Conservation (phyloP, 371 early-diverging fungal genomes). For the Rhizopus stolonifer region DNA sequence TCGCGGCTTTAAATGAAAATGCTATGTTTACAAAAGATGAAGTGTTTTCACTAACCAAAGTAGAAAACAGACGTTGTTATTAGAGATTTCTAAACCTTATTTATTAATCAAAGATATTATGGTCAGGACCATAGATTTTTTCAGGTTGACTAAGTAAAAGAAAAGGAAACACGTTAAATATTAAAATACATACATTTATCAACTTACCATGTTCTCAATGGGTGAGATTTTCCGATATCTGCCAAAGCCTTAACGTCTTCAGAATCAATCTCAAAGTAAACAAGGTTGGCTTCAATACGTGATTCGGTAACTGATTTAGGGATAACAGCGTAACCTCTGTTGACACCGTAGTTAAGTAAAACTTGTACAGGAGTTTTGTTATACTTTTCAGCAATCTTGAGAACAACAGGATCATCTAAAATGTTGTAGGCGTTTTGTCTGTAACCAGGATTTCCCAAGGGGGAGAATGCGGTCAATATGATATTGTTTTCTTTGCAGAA, state of each 20-base stretch:
- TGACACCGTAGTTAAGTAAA: slow-evolving; percentile 74
- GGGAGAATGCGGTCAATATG: slow-evolving; percentile 44
- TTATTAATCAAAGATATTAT: slow-evolving; percentile 1
- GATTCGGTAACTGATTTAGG: slow-evolving; percentile 56
- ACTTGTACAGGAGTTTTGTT: slow-evolving; percentile 71
- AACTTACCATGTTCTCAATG: slow-evolving; percentile 28
- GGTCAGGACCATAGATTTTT: background rate
- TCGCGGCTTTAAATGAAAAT: too few relatives aligned
- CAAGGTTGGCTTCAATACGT: slow-evolving; percentile 47
- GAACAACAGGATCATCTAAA: slow-evolving; percentile 27
- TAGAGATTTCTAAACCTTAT: too few relatives aligned
- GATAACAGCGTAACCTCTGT: slow-evolving; percentile 63
- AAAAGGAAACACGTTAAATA: background rate
- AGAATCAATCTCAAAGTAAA: slow-evolving; percentile 31
- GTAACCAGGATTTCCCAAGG: slow-evolving; percentile 44
- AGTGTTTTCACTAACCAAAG: too few relatives aligned
- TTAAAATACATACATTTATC: background rate
- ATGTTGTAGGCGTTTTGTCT: slow-evolving; percentile 9
- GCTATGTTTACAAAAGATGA: too few relatives aligned
- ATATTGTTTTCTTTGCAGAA: slow-evolving; percentile 42
- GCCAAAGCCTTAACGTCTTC: slow-evolving; percentile 34
- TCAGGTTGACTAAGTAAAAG: background rate
- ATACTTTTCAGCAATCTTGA: slow-evolving; percentile 69
- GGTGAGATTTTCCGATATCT: slow-evolving; percentile 27
- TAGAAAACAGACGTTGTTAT: background rate